Base-by-base conservation (phyloP, 1,284 basidiomycete species). In the Marasmius fiardii region DNA sequence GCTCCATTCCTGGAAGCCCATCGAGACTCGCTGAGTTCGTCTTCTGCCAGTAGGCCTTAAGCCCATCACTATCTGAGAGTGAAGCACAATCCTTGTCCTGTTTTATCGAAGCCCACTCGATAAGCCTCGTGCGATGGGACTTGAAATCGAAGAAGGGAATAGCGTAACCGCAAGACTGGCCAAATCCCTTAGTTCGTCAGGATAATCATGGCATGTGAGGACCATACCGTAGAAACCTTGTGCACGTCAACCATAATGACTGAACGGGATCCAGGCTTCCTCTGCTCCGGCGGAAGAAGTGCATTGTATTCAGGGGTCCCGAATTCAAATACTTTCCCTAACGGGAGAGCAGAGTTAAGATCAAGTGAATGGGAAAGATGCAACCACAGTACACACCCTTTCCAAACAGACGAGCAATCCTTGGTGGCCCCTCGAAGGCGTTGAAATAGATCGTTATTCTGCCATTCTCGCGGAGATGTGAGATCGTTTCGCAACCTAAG, bases 391-490 rank as follows among this genome's bases (percentile, higher is more conserved):
- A 62, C 65, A 21, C 49, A 80, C 82, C 80, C 71, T 66, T 80
- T n/a, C 81, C 82, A 62, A 75, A 85, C 1, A 85, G 67, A 33
- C 81, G 65, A 4, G 73, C 63, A 58, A 84, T 83, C n/a, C 71
- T 65, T 5, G 76, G 72, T 14, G 75, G 74, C 1, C 76, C 82
- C 49, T 82, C 80, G 43, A 84, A 82, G 0, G 81, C 80, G 54
- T 79, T 76, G 63, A 85, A 83, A 54, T 83, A 64, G 44, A 85
- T 69, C 0, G 82, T 83, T 5, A 85, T 75, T 5, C 82, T 70
- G 1, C 74, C 75, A 58, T 85, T 85, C 63, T 85, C 81, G 5
- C 79, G 74, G 26, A 84, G 64, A 58, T 85, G 82, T 0, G 82
- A 69, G 18, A 83, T 76, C 0, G 82, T 85, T 61, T 84, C 83